Evolutionary conservation across 305 asterid genomes (phyloP).

Genomic region (Caryopteris hybrid): DNA sequence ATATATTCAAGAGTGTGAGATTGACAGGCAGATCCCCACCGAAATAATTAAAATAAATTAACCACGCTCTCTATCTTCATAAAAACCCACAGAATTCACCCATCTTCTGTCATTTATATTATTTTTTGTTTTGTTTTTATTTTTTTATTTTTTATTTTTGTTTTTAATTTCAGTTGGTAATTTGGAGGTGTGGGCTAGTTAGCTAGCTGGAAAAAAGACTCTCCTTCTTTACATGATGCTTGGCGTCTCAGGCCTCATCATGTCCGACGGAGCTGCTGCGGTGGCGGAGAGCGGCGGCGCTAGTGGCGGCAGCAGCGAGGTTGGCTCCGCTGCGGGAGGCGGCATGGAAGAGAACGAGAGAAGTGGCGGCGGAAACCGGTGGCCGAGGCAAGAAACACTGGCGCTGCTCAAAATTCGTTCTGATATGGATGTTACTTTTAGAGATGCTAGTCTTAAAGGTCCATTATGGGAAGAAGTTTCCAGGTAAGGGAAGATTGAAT

Average conservation of each 20-base stretch:
- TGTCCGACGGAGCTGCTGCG: conserved; percentile 27
- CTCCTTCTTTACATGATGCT: conserved; percentile 52
- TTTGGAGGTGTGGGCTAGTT: conserved; percentile 17
- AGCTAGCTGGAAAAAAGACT: conserved; percentile 6
- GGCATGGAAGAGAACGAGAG: conserved; percentile 44
- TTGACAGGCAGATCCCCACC: conserved; percentile 98
- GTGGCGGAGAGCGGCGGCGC: conserved; percentile 51
- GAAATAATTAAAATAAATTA: conserved; percentile 74
- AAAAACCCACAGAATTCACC: conserved; percentile 84
- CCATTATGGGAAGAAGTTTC: conserved; percentile 99
- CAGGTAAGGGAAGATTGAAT: conserved; percentile 39
- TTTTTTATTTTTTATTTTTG: conserved; percentile 26
- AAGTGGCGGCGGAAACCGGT: conserved; percentile 71
- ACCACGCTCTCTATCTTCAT: conserved; percentile 66
- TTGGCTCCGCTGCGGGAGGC: conserved; percentile 26
- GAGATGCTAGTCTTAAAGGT: conserved; percentile 87
- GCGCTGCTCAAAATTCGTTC: conserved; percentile 76
- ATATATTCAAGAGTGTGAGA: conserved; percentile 45
- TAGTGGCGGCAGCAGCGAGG: conserved; percentile 61
- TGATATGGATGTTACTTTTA: conserved; percentile 78
- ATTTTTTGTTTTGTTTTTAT: conserved; percentile 23
- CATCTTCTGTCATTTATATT: conserved; percentile 36
- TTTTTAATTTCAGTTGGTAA: conserved; percentile 32
- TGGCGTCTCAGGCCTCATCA: conserved; percentile 46
- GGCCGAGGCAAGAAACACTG: conserved; percentile 95